Base-by-base conservation (phyloP, 805 yeast genomes). In the Kodamaea laetipori region DNA sequence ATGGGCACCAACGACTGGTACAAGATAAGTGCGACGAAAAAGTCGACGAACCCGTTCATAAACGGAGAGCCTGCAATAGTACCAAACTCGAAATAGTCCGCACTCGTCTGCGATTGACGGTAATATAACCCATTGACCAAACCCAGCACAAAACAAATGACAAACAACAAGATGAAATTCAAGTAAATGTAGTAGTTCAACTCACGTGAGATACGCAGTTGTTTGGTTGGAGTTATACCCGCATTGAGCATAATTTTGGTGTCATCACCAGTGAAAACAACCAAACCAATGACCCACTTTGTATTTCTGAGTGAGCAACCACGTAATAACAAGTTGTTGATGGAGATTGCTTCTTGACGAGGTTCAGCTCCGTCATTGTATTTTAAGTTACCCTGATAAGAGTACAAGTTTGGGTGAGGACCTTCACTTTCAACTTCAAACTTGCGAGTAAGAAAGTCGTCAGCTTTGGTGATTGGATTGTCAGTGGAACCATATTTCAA, bases 351-450 rank as follows among this genome's bases (percentile, higher is more conserved):
- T 60, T 86, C 94, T 48, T 61, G 62, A 48, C 59, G 42, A n/a
- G 45, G 52, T 3, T 16, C 37, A 4, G 10, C 19, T 2, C 15
- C 34, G 13, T n/a, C 16, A 45, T 43, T 45, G 46, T 67, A 67
- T 13, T 43, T 49, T 21, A 84, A 55, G 52, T 81, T 83, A 50
- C 94, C 95, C 59, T 84, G 86, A 55, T 85, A 86, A 32, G 82
- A 74, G 61, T 86, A 86, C 50, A 86, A 67, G 57, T 84, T 85
- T 1, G 90, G 77, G 61, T 86, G 89, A 11, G 95, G 95, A 6
- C 90, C 92, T 65, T 86, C 94, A 67, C 86, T 78, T 52, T 86
- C 88, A n/a, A 86, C 65, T 77, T 84, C 78, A 52, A 84, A 84
- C 49, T 72, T 73, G 41, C 78, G 66, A 24, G 51, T 39, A 30